phyloP scores from a whole-genome alignment of 352 stramenopile genomes.

The Pythium aquatile region DNA sequence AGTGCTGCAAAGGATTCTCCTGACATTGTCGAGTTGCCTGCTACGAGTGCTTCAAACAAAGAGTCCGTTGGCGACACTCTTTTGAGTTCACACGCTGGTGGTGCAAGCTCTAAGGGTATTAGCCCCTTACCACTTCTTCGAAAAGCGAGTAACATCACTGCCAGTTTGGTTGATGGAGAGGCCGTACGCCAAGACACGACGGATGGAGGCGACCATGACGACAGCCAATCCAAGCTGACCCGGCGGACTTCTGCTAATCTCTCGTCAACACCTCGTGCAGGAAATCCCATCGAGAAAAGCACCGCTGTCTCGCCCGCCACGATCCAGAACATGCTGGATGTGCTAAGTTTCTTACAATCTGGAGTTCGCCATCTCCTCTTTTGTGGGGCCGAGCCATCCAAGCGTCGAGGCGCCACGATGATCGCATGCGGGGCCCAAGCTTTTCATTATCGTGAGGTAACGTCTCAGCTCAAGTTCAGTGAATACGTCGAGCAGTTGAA shows the following conservation, averaged over 20 bases:
- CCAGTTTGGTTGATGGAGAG: constrained; percentile 3
- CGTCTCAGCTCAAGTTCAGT: constrained; percentile 24
- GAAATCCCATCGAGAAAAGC: constrained; percentile 30
- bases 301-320: constrained; percentile 29
- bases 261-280: constrained; percentile 10
- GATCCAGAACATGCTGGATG: constrained; percentile 49
- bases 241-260: neutral
- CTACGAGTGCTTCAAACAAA: neutral
- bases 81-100: neutral
- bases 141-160: constrained; percentile 28
- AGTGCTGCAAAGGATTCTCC: constrained; percentile 21
- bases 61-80: neutral
- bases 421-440: constrained; percentile 51
- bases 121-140: constrained; percentile 8
- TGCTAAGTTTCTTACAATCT: constrained; percentile 50
- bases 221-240: neutral
- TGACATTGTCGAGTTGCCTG: neutral
- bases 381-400: constrained; percentile 39
- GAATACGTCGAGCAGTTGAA: constrained; percentile 58
- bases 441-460: constrained; percentile 54
- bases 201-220: neutral
- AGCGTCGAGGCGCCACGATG: constrained; percentile 41
- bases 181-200: neutral
- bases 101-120: constrained; percentile 1
- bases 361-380: constrained; percentile 41